Percentiles rank a stretch among this genome's conserved stretches.
These are phyloP conservation scores for Hypoxylon fragiforme DNA, from an alignment of 495 filamentous ascomycete genomes.

Conservation along the genomic window DNA sequence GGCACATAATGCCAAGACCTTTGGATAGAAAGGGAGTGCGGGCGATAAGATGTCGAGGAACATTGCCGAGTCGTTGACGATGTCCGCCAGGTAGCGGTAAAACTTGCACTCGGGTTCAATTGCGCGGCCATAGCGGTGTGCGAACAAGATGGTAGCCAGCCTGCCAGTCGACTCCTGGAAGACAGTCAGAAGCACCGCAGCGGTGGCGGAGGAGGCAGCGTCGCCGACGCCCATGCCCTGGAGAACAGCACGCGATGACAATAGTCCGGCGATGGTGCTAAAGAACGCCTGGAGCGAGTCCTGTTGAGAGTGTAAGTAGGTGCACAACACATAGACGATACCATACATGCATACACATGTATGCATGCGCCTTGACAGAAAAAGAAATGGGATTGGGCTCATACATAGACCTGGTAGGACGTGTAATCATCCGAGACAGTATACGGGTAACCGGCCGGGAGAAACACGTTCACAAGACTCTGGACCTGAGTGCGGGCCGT, in stretches of 20 bases:
- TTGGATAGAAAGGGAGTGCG: constrained; percentile 66
- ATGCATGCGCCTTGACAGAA: too few relatives aligned
- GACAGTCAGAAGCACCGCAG: constrained; percentile 82
- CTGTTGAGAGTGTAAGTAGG: constrained; percentile 12
- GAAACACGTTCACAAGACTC: constrained; percentile 69
- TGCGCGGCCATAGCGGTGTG: constrained; percentile 79
- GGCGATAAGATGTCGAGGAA: constrained; percentile 87
- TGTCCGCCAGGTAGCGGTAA: constrained; percentile 86
- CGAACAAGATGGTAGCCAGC: constrained; percentile 89
- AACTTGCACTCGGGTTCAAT: constrained; percentile 94
- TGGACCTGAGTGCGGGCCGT: constrained; percentile 24
- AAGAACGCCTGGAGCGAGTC: constrained; percentile 97
- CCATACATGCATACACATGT: too few relatives aligned
- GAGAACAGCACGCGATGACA: constrained; percentile 86
- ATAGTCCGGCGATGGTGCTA: constrained; percentile 85
- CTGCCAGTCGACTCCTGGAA: constrained; percentile 83
- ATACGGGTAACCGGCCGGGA: constrained; percentile 91
- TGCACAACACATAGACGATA: too few relatives aligned
- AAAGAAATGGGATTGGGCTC: constrained; percentile 8
- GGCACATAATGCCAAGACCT: constrained; percentile 71
- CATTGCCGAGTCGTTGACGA: constrained; percentile 92
- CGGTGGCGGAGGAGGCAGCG: constrained; percentile 79
- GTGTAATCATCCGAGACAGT: constrained; percentile 91
- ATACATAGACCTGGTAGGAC: constrained; percentile 60
- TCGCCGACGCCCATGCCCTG: constrained; percentile 94